Conservation (phyloP, 805 yeast species). For the Candida caryicola region DNA sequence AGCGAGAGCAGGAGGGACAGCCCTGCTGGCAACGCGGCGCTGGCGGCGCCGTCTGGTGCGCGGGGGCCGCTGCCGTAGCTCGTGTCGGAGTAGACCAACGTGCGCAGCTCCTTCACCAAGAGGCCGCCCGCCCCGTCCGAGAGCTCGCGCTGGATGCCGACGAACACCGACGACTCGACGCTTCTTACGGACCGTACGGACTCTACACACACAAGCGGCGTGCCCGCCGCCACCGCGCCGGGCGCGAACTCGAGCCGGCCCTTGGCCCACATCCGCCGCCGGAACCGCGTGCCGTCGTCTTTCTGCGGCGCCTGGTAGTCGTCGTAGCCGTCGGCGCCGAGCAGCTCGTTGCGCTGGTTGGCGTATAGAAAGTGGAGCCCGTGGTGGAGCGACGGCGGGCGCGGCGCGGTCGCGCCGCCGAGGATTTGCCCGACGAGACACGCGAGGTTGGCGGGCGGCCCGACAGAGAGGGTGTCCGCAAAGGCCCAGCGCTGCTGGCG, state of each 20-base stretch:
- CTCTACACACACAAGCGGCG: slow-evolving; percentile 50
- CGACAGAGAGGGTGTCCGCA: slow-evolving; percentile 19
- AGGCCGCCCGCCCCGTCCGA: slow-evolving; percentile 19
- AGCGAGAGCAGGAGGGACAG: slow-evolving; percentile 31
- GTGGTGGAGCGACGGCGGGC: slow-evolving; percentile 3
- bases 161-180: slow-evolving; percentile 42
- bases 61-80: too few species aligned
- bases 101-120: slow-evolving; percentile 50
- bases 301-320: slow-evolving; percentile 64
- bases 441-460: slow-evolving; percentile 18
- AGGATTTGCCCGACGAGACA: slow-evolving; percentile 14
- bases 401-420: background rate
- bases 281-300: slow-evolving; percentile 29
- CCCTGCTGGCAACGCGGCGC: too few species aligned
- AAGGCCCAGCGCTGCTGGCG: slow-evolving; percentile 18
- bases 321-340: slow-evolving; percentile 79
- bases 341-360: slow-evolving; percentile 49
- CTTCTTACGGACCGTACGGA: slow-evolving; percentile 40
- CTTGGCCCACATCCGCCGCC: slow-evolving; percentile 75
- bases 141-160: slow-evolving; percentile 54
- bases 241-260: slow-evolving; percentile 51
- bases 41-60: too few species aligned
- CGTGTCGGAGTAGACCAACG: slow-evolving; percentile 58
- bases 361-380: slow-evolving; percentile 71
- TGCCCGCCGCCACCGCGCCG: slow-evolving; percentile 7